Conservation (phyloP, 495 filamentous ascomycete genomes). For the Hypoxylon fragiforme region DNA sequence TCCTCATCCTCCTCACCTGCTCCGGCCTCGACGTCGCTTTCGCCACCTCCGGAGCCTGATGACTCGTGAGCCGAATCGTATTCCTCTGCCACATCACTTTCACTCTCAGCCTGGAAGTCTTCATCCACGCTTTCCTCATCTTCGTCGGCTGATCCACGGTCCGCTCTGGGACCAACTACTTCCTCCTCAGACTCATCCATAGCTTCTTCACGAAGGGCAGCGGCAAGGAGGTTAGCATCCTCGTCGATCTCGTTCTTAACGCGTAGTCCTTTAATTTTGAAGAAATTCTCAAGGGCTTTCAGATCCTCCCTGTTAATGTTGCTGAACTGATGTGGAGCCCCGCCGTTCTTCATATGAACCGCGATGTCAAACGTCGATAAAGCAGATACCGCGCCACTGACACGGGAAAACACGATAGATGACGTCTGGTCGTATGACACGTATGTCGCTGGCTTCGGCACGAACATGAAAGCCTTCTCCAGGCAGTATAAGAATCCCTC, state of each 20-base stretch:
- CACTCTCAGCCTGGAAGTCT: constrained; percentile 88
- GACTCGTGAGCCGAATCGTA: constrained; percentile 90
- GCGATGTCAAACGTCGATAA: constrained; percentile 97
- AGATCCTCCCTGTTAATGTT: constrained; percentile 99
- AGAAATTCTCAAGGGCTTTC: constrained; percentile 91
- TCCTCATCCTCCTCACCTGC: constrained; percentile 40
- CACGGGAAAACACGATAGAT: constrained; percentile 91
- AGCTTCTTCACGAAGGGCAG: constrained; percentile 75
- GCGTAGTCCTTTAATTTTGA: constrained; percentile 88
- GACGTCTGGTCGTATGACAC: constrained; percentile 89
- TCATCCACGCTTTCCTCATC: constrained; percentile 94
- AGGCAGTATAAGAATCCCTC: constrained; percentile 96
- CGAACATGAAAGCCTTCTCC: constrained; percentile 98
- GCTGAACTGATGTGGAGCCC: constrained; percentile 89
- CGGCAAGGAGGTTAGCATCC: constrained; percentile 68
- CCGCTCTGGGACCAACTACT: constrained; percentile 69
- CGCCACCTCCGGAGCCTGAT: constrained; percentile 69
- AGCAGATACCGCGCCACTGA: constrained; percentile 90
- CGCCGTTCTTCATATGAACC: constrained; percentile 74
- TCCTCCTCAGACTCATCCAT: constrained; percentile 83
- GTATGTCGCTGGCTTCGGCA: constrained; percentile 96
- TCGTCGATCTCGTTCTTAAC: constrained; percentile 91
- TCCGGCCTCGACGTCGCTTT: constrained; percentile 51
- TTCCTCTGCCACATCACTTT: constrained; percentile 95
- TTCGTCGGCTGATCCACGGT: constrained; percentile 91